phyloP scores from a whole-genome alignment of 352 stramenopile genomes.

The Phytopythium helicoides region DNA sequence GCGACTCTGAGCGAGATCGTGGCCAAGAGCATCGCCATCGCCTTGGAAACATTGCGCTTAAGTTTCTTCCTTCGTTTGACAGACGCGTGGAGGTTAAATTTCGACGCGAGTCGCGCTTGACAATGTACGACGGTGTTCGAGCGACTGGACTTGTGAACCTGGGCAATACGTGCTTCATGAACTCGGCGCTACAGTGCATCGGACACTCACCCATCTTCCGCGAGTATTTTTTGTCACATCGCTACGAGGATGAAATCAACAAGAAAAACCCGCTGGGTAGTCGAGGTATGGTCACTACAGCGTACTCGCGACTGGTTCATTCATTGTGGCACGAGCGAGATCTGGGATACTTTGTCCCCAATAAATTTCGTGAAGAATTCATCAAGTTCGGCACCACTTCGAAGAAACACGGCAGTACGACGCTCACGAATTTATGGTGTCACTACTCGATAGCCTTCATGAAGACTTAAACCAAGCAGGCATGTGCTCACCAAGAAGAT shows the following conservation, averaged over 20 bases:
- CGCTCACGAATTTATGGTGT: conserved; percentile 94
- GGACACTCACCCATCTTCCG: conserved; percentile 92
- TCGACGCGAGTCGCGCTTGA: conserved; percentile 24
- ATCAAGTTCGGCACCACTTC: conserved; percentile 57
- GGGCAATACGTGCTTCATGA: conserved; percentile 90
- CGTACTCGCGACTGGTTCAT: conserved; percentile 83
- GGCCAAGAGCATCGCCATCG: neutral
- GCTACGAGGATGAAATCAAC: conserved; percentile 93
- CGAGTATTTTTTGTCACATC: conserved; percentile 94
- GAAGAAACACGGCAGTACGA: conserved; percentile 93
- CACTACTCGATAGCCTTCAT: conserved; percentile 97
- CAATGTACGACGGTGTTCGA: conserved; percentile 35
- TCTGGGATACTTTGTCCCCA: conserved; percentile 43
- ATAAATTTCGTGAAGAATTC: conserved; percentile 69
- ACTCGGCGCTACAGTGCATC: conserved; percentile 91
- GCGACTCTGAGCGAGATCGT: conserved; percentile 1
- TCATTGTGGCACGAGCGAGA: conserved; percentile 60
- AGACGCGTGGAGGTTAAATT: conserved; percentile 12
- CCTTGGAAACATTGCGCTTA: neutral
- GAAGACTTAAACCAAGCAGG: conserved; percentile 96
- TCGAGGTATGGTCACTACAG: conserved; percentile 85
- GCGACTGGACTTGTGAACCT: conserved; percentile 76
- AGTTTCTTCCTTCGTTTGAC: conserved; percentile 6
- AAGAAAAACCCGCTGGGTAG: conserved; percentile 92
- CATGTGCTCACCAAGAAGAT: conserved; percentile 8